Base-by-base conservation (phyloP, 805 yeast species). In the Nakazawaea anatomiae region DNA sequence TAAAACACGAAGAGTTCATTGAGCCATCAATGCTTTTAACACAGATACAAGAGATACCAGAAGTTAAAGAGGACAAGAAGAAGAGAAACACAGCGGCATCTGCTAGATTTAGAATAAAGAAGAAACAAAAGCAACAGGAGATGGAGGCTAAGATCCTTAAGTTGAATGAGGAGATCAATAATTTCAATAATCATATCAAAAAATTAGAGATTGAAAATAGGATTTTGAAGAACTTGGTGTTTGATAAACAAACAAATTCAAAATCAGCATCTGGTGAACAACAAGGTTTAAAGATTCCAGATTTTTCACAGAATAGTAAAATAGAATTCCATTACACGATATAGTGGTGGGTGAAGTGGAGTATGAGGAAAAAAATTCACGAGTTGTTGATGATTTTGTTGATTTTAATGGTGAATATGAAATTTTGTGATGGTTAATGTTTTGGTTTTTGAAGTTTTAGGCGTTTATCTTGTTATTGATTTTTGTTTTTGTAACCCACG, bases 41-140 rank as follows among this genome's bases (percentile, higher is more conserved):
- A 3, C 27, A 44, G 8, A 30, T 25, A 8, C 28, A 27, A 31
- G 32, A 46, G 35, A 27, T 31, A 4, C 35, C 41, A 11, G 54
- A 38, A 6, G 51, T 38, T 5, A 58, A 57, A 38, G 47, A 48
- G 5, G 84, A 80, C 54, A 82, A 80, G 59, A 71, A 82, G 54
- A 69, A 77, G 52, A 69, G 85, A 55, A 82, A 81, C 60, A 80
- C 87, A 1, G 80, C 82, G 4, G 89, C 89, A 0, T 75, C 82
- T 43, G 87, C 87, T 0, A 66, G 86, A 48, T 83, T 83, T 64
- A 66, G 88, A 56, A 70, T 78, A 42, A 83, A 82, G 65, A 81
- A 81, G 72, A 82, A 81, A 61, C 59, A 75, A 54, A 79, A 72
- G 60, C 85, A 81, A 57, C 75, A 73, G 57, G 80, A 80, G 59